A percentile compares a stretch with the other conserved stretches of the same genome.
These are phyloP conservation scores for Oxyria digyna DNA, from an alignment of 148 eudicot genomes.

Conservation along the genomic window DNA sequence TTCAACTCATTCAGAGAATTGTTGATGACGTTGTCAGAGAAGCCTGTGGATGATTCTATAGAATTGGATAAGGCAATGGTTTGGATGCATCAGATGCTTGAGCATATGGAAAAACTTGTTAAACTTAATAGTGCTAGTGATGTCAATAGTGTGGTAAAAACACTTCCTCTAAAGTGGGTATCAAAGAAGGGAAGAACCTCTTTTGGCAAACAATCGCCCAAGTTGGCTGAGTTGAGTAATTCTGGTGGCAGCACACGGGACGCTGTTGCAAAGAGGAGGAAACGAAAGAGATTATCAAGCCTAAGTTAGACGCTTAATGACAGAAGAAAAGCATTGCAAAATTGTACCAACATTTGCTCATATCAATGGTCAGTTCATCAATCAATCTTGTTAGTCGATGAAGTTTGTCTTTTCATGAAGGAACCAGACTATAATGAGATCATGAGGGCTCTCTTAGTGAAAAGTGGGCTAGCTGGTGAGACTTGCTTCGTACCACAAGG, in stretches of 20 bases:
- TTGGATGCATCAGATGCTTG: conserved; percentile 58
- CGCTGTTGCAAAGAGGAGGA: conserved; percentile 20
- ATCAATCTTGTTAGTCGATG: not conserved
- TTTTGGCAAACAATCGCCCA: conserved; percentile 19
- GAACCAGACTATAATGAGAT: not conserved
- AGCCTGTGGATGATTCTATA: conserved; percentile 66
- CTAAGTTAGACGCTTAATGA: conserved; percentile 2
- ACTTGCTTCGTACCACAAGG: no score
- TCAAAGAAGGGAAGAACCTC: conserved; percentile 45
- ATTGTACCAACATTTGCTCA: not conserved
- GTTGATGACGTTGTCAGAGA: conserved; percentile 30
- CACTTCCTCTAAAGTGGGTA: conserved; percentile 58
- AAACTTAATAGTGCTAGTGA: conserved; percentile 38
- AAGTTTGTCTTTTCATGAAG: not conserved
- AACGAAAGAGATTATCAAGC: conserved; percentile 43
- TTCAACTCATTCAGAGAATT: conserved; percentile 44
- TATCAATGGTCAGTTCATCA: not conserved
- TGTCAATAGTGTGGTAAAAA: conserved; percentile 39
- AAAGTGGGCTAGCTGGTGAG: not conserved
- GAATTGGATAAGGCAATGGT: conserved; percentile 70
- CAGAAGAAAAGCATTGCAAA: not conserved
- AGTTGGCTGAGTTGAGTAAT: conserved; percentile 14
- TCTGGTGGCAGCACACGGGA: conserved; percentile 12
- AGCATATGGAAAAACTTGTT: conserved; percentile 54
- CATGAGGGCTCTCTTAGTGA: not conserved